Evolutionary conservation across 257 asterid genomes (phyloP).

Genomic region (Nicotiana benthamiana): DNA sequence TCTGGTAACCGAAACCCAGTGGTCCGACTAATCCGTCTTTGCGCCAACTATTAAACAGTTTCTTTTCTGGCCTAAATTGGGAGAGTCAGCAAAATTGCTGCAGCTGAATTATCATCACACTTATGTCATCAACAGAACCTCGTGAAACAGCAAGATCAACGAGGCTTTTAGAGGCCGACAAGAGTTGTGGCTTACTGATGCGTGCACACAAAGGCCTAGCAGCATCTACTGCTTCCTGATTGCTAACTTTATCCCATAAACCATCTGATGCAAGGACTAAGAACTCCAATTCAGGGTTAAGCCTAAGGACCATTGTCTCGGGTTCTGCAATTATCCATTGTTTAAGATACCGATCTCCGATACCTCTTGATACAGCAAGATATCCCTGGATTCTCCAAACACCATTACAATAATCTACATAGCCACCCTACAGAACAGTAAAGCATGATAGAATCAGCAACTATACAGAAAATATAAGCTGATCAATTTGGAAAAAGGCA

Average conservation of each 20-base stretch:
- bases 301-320: conserved; percentile 40
- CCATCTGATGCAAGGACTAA: conserved; percentile 91
- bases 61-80: neutral
- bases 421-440: conserved; percentile 57
- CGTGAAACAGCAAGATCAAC: conserved; percentile 60
- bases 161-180: conserved; percentile 56
- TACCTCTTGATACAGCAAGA: conserved; percentile 76
- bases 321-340: conserved; percentile 88
- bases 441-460: conserved; percentile 8
- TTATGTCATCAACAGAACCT: conserved; percentile 69
- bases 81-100: conserved; percentile 14
- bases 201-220: conserved; percentile 37
- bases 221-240: conserved; percentile 76
- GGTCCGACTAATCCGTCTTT: neutral
- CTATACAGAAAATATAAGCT: neutral
- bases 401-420: conserved; percentile 54
- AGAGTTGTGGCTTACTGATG: conserved; percentile 28
- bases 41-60: neutral
- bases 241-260: conserved; percentile 88
- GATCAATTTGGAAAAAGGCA: neutral
- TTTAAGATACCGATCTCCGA: conserved; percentile 80
- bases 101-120: conserved; percentile 60
- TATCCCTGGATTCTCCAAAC: conserved; percentile 80
- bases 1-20: neutral
- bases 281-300: conserved; percentile 56